Conservation (phyloP, 805 yeast species). For the Sugiyamaella lignohabitans region DNA sequence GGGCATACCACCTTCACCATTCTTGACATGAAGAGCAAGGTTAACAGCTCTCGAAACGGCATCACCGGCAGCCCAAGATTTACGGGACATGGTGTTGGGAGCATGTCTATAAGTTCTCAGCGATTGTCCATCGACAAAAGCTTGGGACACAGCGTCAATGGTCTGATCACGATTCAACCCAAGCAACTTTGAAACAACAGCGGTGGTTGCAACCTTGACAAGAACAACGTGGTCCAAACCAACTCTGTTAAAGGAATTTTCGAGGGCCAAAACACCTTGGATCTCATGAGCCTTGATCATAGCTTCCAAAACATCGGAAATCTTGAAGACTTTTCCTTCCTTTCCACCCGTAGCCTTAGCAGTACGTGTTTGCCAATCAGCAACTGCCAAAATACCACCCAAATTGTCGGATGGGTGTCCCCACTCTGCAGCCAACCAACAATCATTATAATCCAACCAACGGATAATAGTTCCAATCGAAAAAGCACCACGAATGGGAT, state of each 20-base stretch:
- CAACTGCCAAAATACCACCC: slow-evolving; percentile 53
- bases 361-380: slow-evolving; percentile 48
- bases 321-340: slow-evolving; percentile 39
- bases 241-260: slow-evolving; percentile 53
- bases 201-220: slow-evolving; percentile 56
- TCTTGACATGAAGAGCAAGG: slow-evolving; percentile 45
- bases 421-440: slow-evolving; percentile 68
- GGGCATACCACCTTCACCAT: slow-evolving; percentile 52
- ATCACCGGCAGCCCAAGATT: slow-evolving; percentile 66
- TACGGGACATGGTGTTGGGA: slow-evolving; percentile 57
- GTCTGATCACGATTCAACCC: slow-evolving; percentile 47
- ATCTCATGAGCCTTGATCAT: slow-evolving; percentile 62
- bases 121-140: slow-evolving; percentile 55
- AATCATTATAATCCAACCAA: slow-evolving; percentile 58
- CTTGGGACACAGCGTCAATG: slow-evolving; percentile 50
- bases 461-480: slow-evolving; percentile 51
- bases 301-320: slow-evolving; percentile 46
- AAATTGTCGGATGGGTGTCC: slow-evolving; percentile 60
- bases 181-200: slow-evolving; percentile 51
- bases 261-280: slow-evolving; percentile 53
- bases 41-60: slow-evolving; percentile 55
- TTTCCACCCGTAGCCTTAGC: slow-evolving; percentile 35
- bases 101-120: slow-evolving; percentile 58
- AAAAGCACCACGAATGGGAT: slow-evolving; percentile 55
- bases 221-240: slow-evolving; percentile 56